A percentile compares a stretch with the other conserved stretches of the same genome.
These are phyloP conservation scores for Edaphochlamys debaryana DNA, from an alignment of 139 green algal species.

Conservation along the genomic window DNA sequence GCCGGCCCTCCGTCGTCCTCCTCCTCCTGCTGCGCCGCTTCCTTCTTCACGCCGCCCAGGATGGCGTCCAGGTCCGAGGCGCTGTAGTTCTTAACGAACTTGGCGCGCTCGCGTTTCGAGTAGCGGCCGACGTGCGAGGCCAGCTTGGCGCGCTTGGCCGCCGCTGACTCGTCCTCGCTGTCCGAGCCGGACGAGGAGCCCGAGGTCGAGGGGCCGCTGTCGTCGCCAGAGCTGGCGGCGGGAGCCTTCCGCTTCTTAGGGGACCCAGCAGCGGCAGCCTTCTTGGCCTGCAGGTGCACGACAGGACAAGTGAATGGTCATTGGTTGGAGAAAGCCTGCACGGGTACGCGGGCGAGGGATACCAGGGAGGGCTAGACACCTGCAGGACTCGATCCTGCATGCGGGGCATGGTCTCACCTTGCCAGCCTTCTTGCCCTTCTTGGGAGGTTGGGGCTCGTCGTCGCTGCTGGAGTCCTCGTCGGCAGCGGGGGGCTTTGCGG, in stretches of 20 bases:
- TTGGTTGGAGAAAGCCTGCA: background rate
- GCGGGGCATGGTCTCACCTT: no score
- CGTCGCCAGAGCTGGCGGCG: background rate
- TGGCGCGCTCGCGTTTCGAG: constrained; percentile 69
- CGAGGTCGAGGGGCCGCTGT: no score
- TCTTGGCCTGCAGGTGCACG: constrained; percentile 6
- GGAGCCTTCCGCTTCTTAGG: constrained; percentile 5
- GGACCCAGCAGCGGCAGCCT: constrained; percentile 12
- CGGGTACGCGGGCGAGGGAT: background rate
- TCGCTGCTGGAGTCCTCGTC: constrained; percentile 33
- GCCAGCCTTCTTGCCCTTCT: constrained; percentile 2
- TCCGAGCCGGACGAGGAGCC: background rate
- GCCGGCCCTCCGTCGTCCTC: background rate
- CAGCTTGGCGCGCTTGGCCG: constrained; percentile 14
- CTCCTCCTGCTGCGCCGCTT: background rate
- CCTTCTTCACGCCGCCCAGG: constrained; percentile 60
- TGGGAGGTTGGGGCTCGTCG: constrained; percentile 28
- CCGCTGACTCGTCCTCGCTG: background rate
- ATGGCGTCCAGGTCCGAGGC: constrained; percentile 83
- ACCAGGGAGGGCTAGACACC: no score
- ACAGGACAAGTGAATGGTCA: no score
- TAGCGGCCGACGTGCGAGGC: constrained; percentile 79
- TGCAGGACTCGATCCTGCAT: no score
- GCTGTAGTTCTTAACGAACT: constrained; percentile 82
- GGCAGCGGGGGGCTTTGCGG: background rate